A percentile compares a stretch with the other conserved stretches of the same genome.
Conservation (phyloP, 129 eudicot species). For the Flaveria trinervia region DNA sequence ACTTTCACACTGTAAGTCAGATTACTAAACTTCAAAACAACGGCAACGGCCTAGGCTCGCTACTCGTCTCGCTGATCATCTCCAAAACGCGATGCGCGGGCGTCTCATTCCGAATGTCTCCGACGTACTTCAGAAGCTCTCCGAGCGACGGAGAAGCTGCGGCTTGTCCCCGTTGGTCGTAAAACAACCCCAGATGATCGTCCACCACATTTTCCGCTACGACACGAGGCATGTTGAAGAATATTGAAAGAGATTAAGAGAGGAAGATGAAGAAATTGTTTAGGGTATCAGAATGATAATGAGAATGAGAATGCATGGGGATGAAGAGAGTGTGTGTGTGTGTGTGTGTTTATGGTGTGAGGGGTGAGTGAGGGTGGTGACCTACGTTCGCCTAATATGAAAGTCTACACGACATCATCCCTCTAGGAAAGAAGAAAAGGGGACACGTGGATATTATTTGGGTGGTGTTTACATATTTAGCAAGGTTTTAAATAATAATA, state of each 20-base stretch:
- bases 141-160: constrained; percentile 16
- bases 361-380: constrained; percentile 18
- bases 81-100: constrained; percentile 21
- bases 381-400: constrained; percentile 18
- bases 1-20: constrained; percentile 21
- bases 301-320: constrained; percentile 9
- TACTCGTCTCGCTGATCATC: constrained; percentile 20
- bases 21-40: constrained; percentile 25
- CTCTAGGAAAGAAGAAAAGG: neutral
- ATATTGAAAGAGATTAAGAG: no score
- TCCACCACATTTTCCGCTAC: constrained; percentile 17
- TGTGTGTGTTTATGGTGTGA: constrained; percentile 8
- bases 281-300: constrained; percentile 2
- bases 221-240: neutral
- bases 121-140: constrained; percentile 27
- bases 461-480: neutral
- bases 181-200: neutral
- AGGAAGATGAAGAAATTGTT: neutral
- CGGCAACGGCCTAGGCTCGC: constrained; percentile 23
- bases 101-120: constrained; percentile 4
- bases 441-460: constrained; percentile 15
- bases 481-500: neutral
- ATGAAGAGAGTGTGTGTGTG: neutral
- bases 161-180: neutral
- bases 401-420: neutral